Conservation (phyloP, 75 land plant species). For the Pinus taeda region DNA sequence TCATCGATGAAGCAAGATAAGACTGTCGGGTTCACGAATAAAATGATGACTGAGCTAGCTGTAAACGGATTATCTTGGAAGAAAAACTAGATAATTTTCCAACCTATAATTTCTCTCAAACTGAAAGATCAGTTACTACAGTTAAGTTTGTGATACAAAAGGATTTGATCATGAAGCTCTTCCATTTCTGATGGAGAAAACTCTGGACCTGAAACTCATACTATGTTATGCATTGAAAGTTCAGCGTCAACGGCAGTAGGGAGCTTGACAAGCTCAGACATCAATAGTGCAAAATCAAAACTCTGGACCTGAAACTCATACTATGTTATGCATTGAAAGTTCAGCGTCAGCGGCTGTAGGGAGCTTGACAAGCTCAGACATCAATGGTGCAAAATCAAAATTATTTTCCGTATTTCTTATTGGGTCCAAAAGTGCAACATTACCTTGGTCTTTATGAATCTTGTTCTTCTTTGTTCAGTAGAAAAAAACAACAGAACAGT, state of each 20-base stretch:
- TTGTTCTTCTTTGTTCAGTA: no score
- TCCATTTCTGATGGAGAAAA: no score
- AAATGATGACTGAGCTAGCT: background rate
- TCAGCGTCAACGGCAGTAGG: background rate
- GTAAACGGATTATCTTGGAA: background rate
- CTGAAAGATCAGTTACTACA: background rate
- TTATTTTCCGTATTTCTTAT: no score
- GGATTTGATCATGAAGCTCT: background rate
- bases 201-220: background rate
- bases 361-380: background rate
- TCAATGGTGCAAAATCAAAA: background rate
- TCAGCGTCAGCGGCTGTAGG: background rate
- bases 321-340: background rate
- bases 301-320: background rate
- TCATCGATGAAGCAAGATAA: conserved; percentile 14
- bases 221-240: background rate
- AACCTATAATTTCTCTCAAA: background rate
- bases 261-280: background rate
- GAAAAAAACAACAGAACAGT: no score
- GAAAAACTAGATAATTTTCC: background rate
- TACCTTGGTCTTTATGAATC: no score
- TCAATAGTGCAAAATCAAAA: background rate
- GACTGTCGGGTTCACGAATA: no score
- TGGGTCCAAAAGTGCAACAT: background rate
- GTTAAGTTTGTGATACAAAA: background rate